Base-by-base conservation (phyloP, 768 basidiomycete genomes). In the Coprinellus micaceus region DNA sequence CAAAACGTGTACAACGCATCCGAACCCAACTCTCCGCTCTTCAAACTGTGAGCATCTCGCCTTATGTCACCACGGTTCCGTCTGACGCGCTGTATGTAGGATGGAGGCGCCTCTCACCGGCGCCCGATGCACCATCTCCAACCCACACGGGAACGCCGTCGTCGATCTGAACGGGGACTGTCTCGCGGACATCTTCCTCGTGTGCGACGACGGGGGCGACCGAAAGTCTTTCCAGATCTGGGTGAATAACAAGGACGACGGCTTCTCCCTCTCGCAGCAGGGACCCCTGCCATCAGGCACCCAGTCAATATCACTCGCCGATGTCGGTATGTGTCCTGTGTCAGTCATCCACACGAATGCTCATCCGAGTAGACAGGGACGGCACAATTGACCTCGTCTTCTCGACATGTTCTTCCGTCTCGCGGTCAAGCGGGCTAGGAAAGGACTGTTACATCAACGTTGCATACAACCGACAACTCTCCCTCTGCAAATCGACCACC, bases 361-460 rank as follows among this genome's bases (percentile, higher is more conserved):
- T 33, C 33, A 33, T 6, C 57, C 40, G 25, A 50, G 2, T 58
- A 89, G 95, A 98, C 65, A 85, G 97, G 6, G 97, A 98, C 63
- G 97, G 97, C 1, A 95, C 96, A 0, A 89, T 98, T 29, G 97
- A 98, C 68, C 85, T 98, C 80, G 78, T 99, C 44, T 93, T 98
- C 66, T 82, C 91, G 0, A 89, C 89, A 0, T 99, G 97, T 67
- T 71, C 76, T 0, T 81, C 78, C 2, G 82, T 91, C n/a, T 86
- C 89, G 0, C 67, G 75, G 1, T 75, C 79, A 1, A 83, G 79
- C 0, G 94, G 94, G 2, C 71, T 90, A 0, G 94, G 94, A 11
- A 74, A 74, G 2, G 80, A 83, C 39, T 98, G 97, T 67, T 75
- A 75, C 49, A 82, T 99, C 69, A 96, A 95, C 66, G 88, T 98